Evolutionary conservation across 805 yeast species (phyloP).

Genomic region (Kluyveromyces wickerhamii): DNA sequence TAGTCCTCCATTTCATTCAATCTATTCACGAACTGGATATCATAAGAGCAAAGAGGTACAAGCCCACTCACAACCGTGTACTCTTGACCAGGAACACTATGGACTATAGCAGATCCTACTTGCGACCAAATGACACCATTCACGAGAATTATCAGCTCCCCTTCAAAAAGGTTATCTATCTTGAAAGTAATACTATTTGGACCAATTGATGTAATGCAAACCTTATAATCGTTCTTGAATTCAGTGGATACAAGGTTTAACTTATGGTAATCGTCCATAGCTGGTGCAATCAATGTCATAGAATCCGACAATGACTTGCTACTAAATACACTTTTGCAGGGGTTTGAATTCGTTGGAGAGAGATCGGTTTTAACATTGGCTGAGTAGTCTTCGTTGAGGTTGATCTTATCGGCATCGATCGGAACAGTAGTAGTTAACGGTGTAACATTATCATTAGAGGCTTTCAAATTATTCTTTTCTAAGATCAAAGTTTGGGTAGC

Average conservation of each 20-base stretch:
- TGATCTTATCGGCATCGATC: conserved; percentile 8
- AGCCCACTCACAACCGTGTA: conserved; percentile 56
- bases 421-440: conserved; percentile 8
- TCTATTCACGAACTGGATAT: conserved; percentile 39
- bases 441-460: conserved; percentile 15
- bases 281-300: conserved; percentile 31
- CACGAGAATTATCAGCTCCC: conserved; percentile 40
- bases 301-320: conserved; percentile 25
- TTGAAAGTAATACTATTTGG: conserved; percentile 46
- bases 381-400: not conserved
- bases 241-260: conserved; percentile 24
- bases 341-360: conserved; percentile 12
- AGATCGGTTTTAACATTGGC: conserved; percentile 1
- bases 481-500: conserved; percentile 42
- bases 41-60: conserved; percentile 57
- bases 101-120: conserved; percentile 39
- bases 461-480: conserved; percentile 40
- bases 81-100: conserved; percentile 37
- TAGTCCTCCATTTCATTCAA: conserved; percentile 28
- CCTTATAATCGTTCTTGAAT: conserved; percentile 28
- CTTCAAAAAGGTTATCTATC: conserved; percentile 36
- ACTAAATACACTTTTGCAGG: conserved; percentile 21
- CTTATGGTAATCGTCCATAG: conserved; percentile 25
- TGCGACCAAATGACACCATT: conserved; percentile 68
- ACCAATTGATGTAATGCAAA: conserved; percentile 42